Evolutionary conservation across 2,329 filamentous ascomycete genomes (phyloP).

Genomic region (Fusarium sp.): DNA sequence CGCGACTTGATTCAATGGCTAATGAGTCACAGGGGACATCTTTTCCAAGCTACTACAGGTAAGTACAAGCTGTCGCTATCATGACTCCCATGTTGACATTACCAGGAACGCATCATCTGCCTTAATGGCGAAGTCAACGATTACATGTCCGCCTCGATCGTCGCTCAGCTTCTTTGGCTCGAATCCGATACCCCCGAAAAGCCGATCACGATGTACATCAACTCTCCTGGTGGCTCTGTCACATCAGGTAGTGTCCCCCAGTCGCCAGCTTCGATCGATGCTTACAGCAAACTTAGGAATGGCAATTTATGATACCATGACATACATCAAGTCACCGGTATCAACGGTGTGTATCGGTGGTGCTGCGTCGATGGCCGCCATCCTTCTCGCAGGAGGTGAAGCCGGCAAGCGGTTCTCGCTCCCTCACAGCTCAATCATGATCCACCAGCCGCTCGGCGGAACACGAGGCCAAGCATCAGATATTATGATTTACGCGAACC

Average conservation of each 20-base stretch:
- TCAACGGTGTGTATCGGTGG: constrained; percentile 96
- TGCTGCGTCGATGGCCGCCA: constrained; percentile 93
- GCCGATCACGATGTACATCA: constrained; percentile 97
- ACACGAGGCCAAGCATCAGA: constrained; percentile 79
- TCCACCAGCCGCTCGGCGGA: constrained; percentile 91
- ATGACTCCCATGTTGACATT: constrained; percentile 28
- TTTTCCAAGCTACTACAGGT: constrained; percentile 86
- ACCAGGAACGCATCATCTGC: constrained; percentile 90
- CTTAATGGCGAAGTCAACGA: constrained; percentile 94
- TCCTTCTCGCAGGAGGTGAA: constrained; percentile 89
- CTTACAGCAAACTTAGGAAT: constrained; percentile 62
- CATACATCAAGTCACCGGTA: constrained; percentile 93
- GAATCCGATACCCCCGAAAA: constrained; percentile 97
- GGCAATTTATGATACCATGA: constrained; percentile 99
- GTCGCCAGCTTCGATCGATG: constrained; percentile 1
- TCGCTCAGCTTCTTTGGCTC: constrained; percentile 96
- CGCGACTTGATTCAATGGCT: constrained; percentile 20
- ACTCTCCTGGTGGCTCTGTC: constrained; percentile 94
- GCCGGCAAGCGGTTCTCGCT: constrained; percentile 89
- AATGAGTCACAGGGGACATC: constrained; percentile 76
- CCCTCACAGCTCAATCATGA: constrained; percentile 96
- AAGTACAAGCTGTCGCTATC: constrained; percentile 35
- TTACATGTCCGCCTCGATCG: constrained; percentile 90
- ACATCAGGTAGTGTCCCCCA: constrained; percentile 67
- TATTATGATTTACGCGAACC: constrained; percentile 96